Conservation (phyloP, 106 monocot genomes). For the Apostasia ramifera region DNA sequence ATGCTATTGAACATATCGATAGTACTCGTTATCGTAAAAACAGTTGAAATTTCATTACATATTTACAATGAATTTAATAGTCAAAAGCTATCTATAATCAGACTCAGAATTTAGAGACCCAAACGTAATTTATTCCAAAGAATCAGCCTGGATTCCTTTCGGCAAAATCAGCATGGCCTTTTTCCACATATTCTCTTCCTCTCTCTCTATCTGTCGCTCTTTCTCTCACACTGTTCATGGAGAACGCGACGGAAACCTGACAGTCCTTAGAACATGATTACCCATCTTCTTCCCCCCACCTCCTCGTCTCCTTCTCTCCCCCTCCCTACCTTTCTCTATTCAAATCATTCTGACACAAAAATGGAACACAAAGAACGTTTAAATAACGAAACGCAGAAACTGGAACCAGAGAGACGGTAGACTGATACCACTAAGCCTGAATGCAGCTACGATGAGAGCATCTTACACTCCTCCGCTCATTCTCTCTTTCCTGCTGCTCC, state of each 20-base stretch:
- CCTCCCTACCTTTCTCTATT: background rate
- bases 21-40: too few relatives aligned
- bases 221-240: background rate
- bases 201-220: background rate
- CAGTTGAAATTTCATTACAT: too few relatives aligned
- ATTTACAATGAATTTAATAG: too few relatives aligned
- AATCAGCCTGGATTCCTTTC: too few relatives aligned
- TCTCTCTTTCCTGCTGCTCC: background rate
- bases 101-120: too few relatives aligned
- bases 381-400: background rate
- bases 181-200: background rate
- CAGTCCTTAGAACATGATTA: background rate
- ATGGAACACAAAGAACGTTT: background rate
- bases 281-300: background rate
- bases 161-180: too few relatives aligned
- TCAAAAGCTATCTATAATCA: too few relatives aligned
- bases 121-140: too few relatives aligned
- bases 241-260: background rate
- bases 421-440: background rate
- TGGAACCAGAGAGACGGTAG: background rate
- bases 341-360: background rate
- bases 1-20: too few relatives aligned
- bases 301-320: background rate
- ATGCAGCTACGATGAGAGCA: conserved; percentile 6
- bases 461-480: too few relatives aligned